A percentile compares a stretch with the other conserved stretches of the same genome.
These are phyloP conservation scores for Teratosphaeriaceae sp. DNA, from an alignment of 2,329 filamentous ascomycete species.

Conservation along the genomic window DNA sequence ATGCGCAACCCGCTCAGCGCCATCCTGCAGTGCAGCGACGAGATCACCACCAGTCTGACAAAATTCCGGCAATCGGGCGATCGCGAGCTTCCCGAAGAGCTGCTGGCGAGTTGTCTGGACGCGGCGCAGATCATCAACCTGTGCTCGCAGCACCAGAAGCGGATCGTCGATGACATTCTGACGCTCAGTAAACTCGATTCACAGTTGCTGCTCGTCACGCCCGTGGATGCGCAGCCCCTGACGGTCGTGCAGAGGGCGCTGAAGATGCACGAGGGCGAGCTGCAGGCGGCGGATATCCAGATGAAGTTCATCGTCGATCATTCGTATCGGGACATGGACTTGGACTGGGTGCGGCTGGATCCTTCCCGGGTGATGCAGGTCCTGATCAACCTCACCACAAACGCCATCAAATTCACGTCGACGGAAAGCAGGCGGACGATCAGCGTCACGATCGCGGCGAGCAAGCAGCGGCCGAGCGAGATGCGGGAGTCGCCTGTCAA, in stretches of 20 bases:
- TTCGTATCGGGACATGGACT: slow-evolving; percentile 50
- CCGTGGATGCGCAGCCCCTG: slow-evolving; percentile 61
- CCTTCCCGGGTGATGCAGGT: slow-evolving; percentile 71
- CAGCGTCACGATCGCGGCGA: slow-evolving; percentile 58
- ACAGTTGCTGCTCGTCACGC: slow-evolving; percentile 64
- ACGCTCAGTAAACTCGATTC: slow-evolving; percentile 72
- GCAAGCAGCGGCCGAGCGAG: slow-evolving; percentile 46
- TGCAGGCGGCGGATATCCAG: slow-evolving; percentile 61
- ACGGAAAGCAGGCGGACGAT: slow-evolving; percentile 57
- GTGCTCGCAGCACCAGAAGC: slow-evolving; percentile 73
- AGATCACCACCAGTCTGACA: slow-evolving; percentile 52
- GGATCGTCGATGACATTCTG: slow-evolving; percentile 69
- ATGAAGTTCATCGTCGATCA: slow-evolving; percentile 58
- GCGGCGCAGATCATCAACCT: slow-evolving; percentile 71
- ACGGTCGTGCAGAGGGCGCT: slow-evolving; percentile 60
- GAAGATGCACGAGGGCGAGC: slow-evolving; percentile 73
- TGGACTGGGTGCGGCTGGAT: slow-evolving; percentile 67
- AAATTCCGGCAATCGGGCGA: slow-evolving; percentile 41
- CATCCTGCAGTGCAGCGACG: slow-evolving; percentile 69
- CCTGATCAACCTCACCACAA: slow-evolving; percentile 69
- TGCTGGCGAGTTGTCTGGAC: slow-evolving; percentile 59
- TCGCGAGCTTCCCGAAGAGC: slow-evolving; percentile 26
- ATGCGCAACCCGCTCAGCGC: slow-evolving; percentile 66
- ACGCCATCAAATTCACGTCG: slow-evolving; percentile 76
- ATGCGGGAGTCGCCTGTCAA: slow-evolving; percentile 43